Conservation (phyloP, 345 rosid genomes). For the Adansonia digitata region DNA sequence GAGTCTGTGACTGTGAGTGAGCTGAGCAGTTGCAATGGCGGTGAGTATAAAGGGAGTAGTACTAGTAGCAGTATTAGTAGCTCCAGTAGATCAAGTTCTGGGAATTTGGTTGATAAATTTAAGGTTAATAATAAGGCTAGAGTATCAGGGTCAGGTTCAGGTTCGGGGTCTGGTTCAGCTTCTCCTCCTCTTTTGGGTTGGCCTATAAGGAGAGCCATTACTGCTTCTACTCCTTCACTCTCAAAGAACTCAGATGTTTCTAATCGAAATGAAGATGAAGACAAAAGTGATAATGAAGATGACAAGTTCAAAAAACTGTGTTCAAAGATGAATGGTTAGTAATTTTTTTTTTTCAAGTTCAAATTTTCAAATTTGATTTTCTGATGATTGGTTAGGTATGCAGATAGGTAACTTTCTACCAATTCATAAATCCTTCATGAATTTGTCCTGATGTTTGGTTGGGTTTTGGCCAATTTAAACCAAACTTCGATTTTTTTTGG, state of each 20-base stretch:
- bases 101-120: slow-evolving; percentile 24
- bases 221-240: slow-evolving; percentile 17
- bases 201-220: slow-evolving; percentile 72
- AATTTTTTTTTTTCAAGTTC: neutral
- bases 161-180: slow-evolving; percentile 26
- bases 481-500: neutral
- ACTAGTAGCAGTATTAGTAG: slow-evolving; percentile 39
- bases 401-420: neutral
- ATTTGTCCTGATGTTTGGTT: neutral
- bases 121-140: slow-evolving; percentile 25
- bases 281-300: slow-evolving; percentile 26
- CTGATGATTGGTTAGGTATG: neutral
- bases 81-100: slow-evolving; percentile 45
- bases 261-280: slow-evolving; percentile 31
- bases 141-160: no score
- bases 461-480: neutral
- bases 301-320: slow-evolving; percentile 30
- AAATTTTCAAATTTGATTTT: neutral
- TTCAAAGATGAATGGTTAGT: slow-evolving; percentile 51
- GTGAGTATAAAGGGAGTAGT: slow-evolving; percentile 53
- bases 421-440: no score
- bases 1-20: slow-evolving; percentile 39
- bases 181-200: slow-evolving; percentile 72
- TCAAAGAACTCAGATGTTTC: slow-evolving; percentile 34
- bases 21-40: slow-evolving; percentile 25